phyloP scores from a whole-genome alignment of 2,329 filamentous ascomycete species.

The Talaromyces piceae region DNA sequence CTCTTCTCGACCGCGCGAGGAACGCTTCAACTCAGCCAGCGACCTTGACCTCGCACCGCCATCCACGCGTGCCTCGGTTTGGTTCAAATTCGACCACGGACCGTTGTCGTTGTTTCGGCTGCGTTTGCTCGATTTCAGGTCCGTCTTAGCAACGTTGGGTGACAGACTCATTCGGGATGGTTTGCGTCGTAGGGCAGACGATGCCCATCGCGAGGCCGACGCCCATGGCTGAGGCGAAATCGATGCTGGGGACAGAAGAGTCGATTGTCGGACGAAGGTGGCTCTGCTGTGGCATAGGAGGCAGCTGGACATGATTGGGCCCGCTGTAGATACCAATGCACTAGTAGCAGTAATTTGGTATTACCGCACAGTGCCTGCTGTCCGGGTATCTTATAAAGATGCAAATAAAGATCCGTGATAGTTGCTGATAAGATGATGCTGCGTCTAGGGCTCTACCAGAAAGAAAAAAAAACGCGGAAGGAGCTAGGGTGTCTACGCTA shows the following conservation, averaged over 20 bases:
- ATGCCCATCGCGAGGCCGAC: constrained; percentile 23
- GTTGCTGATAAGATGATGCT: no score
- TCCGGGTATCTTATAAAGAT: no score
- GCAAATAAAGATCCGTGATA: no score
- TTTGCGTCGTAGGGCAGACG: constrained; percentile 25
- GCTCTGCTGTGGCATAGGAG: constrained; percentile 26
- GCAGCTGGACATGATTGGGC: constrained; percentile 20
- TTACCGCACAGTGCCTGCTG: neutral
- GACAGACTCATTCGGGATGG: constrained; percentile 30
- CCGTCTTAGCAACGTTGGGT: constrained; percentile 26
- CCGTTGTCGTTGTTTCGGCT: constrained; percentile 41
- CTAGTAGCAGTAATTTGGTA: neutral
- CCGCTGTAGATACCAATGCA: neutral
- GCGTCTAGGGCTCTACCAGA: no score
- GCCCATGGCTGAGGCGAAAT: constrained; percentile 16
- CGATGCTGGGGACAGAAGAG: constrained; percentile 8
- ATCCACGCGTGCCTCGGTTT: constrained; percentile 41
- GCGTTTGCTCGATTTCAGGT: constrained; percentile 23
- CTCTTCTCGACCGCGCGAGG: constrained; percentile 29
- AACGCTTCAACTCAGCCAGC: constrained; percentile 35
- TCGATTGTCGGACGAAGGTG: constrained; percentile 8
- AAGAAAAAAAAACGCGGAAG: constrained; percentile 8
- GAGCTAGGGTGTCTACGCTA: neutral
- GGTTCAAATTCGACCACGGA: constrained; percentile 55
- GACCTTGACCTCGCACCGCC: constrained; percentile 30